Percentiles rank a stretch among this genome's conserved stretches.
Evolutionary conservation across 768 basidiomycete genomes (phyloP).

Genomic region (Sistotremastrum suecicum): DNA sequence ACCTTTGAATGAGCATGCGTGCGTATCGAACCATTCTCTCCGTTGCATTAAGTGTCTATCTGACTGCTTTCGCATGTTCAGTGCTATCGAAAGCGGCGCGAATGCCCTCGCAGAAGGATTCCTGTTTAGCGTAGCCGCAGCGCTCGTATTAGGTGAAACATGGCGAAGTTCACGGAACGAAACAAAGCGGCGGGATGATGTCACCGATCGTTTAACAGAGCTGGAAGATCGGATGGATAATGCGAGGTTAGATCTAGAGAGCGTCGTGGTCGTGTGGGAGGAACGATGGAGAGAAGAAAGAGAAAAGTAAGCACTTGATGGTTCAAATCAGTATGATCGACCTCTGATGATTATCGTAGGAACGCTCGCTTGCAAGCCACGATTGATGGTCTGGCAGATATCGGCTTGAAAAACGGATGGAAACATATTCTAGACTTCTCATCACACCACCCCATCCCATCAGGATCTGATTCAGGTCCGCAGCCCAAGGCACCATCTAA

Average conservation of each 20-base stretch:
- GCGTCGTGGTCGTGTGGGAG: conserved; percentile 27
- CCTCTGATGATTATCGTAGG: no score
- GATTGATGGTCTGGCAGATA: no score
- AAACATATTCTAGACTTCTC: no score
- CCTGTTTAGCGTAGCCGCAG: conserved; percentile 62
- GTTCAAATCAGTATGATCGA: no score
- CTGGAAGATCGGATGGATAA: conserved; percentile 33
- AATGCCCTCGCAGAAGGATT: conserved; percentile 79
- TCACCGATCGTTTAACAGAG: conserved; percentile 57
- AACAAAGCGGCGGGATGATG: conserved; percentile 53
- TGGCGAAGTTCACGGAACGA: conserved; percentile 61
- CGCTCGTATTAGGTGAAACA: conserved; percentile 60
- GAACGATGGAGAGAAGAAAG: conserved; percentile 30
- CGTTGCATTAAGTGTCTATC: neutral
- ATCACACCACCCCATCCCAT: no score
- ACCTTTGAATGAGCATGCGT: conserved; percentile 68
- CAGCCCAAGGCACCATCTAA: no score
- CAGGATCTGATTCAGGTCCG: no score
- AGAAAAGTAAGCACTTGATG: conserved; percentile 22
- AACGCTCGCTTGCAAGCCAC: no score
- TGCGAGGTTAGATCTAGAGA: conserved; percentile 28
- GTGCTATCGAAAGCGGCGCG: conserved; percentile 78
- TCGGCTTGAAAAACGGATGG: no score
- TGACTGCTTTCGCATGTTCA: conserved; percentile 13
- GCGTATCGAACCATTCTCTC: conserved; percentile 11